These are phyloP conservation scores for Triglochin maritima DNA, from an alignment of 106 monocot genomes.

Conservation along the genomic window DNA sequence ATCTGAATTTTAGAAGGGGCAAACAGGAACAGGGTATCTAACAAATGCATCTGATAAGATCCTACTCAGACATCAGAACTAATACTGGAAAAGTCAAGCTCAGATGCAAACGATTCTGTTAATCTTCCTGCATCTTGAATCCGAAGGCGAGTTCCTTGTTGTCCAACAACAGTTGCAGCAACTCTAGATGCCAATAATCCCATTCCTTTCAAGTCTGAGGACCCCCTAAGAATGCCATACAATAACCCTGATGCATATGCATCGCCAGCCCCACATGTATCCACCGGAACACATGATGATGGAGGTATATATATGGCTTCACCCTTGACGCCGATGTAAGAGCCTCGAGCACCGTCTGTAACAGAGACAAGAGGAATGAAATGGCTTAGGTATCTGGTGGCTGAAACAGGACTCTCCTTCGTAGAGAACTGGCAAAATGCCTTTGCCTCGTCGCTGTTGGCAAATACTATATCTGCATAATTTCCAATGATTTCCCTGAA, in stretches of 20 bases:
- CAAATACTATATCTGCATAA: constrained; percentile 80
- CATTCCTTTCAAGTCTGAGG: constrained; percentile 77
- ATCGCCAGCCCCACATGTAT: constrained; percentile 94
- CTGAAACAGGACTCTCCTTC: constrained; percentile 42
- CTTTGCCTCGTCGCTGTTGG: constrained; percentile 64
- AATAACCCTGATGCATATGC: constrained; percentile 81
- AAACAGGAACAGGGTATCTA: no score
- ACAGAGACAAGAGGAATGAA: constrained; percentile 78
- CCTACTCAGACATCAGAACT: constrained; percentile 33
- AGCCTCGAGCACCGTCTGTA: constrained; percentile 67
- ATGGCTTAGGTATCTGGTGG: constrained; percentile 66
- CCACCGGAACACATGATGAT: constrained; percentile 59
- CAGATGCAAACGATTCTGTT: constrained; percentile 38
- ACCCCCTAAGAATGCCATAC: constrained; percentile 67
- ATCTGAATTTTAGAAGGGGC: no score
- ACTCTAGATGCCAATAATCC: constrained; percentile 76
- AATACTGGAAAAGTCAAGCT: constrained; percentile 42
- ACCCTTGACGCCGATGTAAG: constrained; percentile 80
- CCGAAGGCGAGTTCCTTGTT: constrained; percentile 82
- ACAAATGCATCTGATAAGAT: constrained; percentile 8
- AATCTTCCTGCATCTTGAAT: constrained; percentile 62
- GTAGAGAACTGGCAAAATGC: constrained; percentile 46
- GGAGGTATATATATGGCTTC: constrained; percentile 87
- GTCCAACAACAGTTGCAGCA: constrained; percentile 75
- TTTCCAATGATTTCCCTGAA: constrained; percentile 73